A percentile compares a stretch with the other conserved stretches of the same genome.
These are phyloP conservation scores for Planoprotostelium fungivorum DNA, from an alignment of 78 protist genomes.

Conservation along the genomic window DNA sequence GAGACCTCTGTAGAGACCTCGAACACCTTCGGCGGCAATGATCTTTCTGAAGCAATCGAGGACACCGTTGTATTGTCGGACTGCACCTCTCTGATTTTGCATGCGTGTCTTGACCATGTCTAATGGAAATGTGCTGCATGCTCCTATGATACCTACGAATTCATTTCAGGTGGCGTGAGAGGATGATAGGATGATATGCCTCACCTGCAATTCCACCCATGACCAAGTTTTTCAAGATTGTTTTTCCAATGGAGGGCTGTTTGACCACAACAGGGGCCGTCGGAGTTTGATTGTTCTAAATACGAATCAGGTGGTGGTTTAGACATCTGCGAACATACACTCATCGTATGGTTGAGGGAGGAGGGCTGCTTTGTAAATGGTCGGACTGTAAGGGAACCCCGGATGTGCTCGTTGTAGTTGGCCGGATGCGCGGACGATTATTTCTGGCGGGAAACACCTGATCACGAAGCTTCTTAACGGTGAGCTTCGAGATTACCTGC, in stretches of 20 bases:
- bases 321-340: too few species aligned
- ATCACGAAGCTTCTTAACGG: too few species aligned
- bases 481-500: too few species aligned
- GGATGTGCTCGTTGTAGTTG: too few species aligned
- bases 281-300: too few species aligned
- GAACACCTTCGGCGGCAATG: conserved; percentile 27
- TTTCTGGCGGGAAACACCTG: too few species aligned
- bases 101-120: conserved; percentile 76
- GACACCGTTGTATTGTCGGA: conserved; percentile 15
- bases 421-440: too few species aligned
- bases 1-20: conserved; percentile 41
- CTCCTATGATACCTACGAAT: conserved; percentile 66
- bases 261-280: neutral
- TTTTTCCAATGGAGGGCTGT: neutral
- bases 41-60: conserved; percentile 58
- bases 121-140: conserved; percentile 58
- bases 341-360: too few species aligned
- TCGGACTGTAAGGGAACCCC: too few species aligned
- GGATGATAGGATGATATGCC: neutral
- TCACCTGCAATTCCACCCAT: neutral
- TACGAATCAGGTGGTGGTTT: too few species aligned
- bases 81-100: conserved; percentile 61
- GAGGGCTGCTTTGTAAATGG: too few species aligned
- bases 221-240: neutral
- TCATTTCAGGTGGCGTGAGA: neutral